Percentiles rank a stretch among this genome's conserved stretches.
These are phyloP conservation scores for Holtermanniella nyarrowii DNA, from an alignment of 768 basidiomycete genomes.

Conservation along the genomic window DNA sequence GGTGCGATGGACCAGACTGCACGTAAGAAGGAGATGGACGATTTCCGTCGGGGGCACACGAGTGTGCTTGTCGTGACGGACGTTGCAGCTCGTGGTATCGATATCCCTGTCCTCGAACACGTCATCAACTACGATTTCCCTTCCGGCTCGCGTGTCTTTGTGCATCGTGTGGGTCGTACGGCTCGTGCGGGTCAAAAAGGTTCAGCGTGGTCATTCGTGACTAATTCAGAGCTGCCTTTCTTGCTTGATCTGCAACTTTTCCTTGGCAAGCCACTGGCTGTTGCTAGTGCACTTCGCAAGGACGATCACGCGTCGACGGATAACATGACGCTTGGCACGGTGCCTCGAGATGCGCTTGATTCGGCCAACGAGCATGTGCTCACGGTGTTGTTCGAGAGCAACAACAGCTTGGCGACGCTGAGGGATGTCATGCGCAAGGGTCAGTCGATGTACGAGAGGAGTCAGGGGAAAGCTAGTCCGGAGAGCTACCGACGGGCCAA, in stretches of 20 bases:
- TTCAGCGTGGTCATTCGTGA: slow-evolving; percentile 93
- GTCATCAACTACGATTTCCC: slow-evolving; percentile 99
- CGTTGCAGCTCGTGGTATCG: slow-evolving; percentile 94
- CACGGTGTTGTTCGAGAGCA: slow-evolving; percentile 32
- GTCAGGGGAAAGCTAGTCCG: slow-evolving; percentile 76
- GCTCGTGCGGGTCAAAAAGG: slow-evolving; percentile 90
- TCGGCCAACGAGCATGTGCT: slow-evolving; percentile 68
- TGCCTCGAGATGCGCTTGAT: slow-evolving; percentile 69
- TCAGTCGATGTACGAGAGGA: slow-evolving; percentile 87
- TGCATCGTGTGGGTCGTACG: slow-evolving; percentile 93
- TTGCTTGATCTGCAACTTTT: slow-evolving; percentile 88
- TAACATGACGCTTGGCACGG: slow-evolving; percentile 68
- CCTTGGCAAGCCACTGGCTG: slow-evolving; percentile 57
- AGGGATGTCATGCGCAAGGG: slow-evolving; percentile 78
- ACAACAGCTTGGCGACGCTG: slow-evolving; percentile 52
- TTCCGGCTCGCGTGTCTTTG: slow-evolving; percentile 80
- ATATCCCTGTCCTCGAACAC: slow-evolving; percentile 90
- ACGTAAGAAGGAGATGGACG: slow-evolving; percentile 78
- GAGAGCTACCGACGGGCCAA: slow-evolving; percentile 83
- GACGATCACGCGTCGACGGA: slow-evolving; percentile 45
- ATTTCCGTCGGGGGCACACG: slow-evolving; percentile 69
- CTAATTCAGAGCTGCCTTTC: slow-evolving; percentile 73
- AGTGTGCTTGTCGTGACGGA: slow-evolving; percentile 91
- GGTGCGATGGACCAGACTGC: slow-evolving; percentile 89
- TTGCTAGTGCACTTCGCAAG: slow-evolving; percentile 6